Evolutionary conservation across 306 rosid genomes (phyloP), one percentile per base, ranked within the genome.

Genomic region (Castanea mollissima): DNA sequence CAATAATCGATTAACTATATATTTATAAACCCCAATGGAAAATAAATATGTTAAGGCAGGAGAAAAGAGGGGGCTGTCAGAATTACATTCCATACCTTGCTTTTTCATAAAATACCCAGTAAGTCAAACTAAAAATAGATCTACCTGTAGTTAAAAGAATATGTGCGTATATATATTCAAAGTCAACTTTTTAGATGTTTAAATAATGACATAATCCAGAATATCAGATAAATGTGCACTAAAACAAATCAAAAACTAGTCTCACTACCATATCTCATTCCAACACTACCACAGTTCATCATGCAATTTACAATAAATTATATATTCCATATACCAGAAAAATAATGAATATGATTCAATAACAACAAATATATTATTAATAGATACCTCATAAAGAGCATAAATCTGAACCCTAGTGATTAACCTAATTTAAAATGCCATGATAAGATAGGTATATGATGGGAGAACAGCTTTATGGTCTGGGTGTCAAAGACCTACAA

Each of bases 381-480:
- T 67, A 35, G 49, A 34, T 19, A 34, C 49, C 16, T 2, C 51
- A 34, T 35, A 35, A 16, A 67, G 49, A 67, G n/a, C 11, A 35
- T 35, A 67, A 67, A 34, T 19, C 23, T 34, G 5, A 67, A 12
- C 27, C 13, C 27, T 19, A 34, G 65, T 32, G 62, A 59, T 55
- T 31, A 76, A 9, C 68, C 81, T 67, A 80, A 80, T 68, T 77
- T 71, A 41, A 76, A 70, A 41, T 34, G 64, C 46, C 56, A 70
- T 78, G 71, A 64, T 12, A 60, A 49, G 35, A 70, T 91, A 92
- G 97, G 81, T 85, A 88, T 69, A 19, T 87, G 84, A 87, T 87
- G 89, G 97, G 94, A 74, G 83, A 84, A 87, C 91, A 90, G 19
- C 94, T 89, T 81, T 85, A 27, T 34, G 92, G 93, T 57, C 78